Conservation (phyloP, 306 rosid genomes). For the Cucurbita ficifolia region DNA sequence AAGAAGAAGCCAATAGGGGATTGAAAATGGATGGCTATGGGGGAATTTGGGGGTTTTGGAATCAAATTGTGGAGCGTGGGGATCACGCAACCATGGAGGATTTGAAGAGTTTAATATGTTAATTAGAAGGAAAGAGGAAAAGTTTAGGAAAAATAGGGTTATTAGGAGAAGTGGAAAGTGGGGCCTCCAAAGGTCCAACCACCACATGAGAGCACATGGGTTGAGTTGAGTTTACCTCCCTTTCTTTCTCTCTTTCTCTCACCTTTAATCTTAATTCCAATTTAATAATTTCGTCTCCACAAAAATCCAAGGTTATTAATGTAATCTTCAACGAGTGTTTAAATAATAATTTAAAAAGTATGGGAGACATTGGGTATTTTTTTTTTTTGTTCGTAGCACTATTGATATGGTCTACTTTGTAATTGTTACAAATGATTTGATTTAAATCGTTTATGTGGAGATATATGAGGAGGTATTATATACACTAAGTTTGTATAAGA, state of each 20-base stretch:
- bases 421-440: too few species aligned
- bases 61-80: not conserved
- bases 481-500: too few species aligned
- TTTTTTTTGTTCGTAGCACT: too few species aligned
- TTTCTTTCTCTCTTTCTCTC: slow-evolving; percentile 4
- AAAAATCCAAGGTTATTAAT: too few species aligned
- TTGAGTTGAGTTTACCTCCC: slow-evolving; percentile 10
- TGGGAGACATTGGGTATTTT: too few species aligned
- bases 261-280: too few species aligned
- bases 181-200: slow-evolving; percentile 36
- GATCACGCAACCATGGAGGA: not conserved
- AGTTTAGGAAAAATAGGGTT: not conserved
- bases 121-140: not conserved
- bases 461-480: too few species aligned
- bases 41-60: slow-evolving; percentile 10
- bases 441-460: too few species aligned
- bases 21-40: slow-evolving; percentile 21
- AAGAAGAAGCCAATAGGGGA: slow-evolving; percentile 7
- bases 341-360: too few species aligned
- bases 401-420: too few species aligned
- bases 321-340: too few species aligned
- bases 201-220: slow-evolving; percentile 50
- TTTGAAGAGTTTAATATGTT: not conserved
- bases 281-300: fast-evolving
- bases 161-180: slow-evolving; percentile 28